These are phyloP conservation scores for Lasiodiplodia gonubiensis DNA, from an alignment of 2,329 filamentous ascomycete species.

Conservation along the genomic window DNA sequence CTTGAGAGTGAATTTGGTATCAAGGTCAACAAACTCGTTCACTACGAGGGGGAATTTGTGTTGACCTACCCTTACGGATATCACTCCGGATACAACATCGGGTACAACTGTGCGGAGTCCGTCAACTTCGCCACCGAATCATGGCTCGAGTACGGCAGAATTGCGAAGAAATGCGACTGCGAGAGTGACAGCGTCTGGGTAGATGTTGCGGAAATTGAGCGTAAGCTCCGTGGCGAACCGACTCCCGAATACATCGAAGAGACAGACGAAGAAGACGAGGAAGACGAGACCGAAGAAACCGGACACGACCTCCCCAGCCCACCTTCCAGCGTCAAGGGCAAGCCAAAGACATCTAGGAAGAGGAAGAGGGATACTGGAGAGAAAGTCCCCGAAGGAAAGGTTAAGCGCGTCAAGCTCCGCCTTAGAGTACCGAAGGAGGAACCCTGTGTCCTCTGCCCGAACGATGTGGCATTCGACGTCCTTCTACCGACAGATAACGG, in stretches of 20 bases:
- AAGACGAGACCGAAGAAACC: constrained; percentile 55
- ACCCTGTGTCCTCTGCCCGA: constrained; percentile 90
- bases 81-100: constrained; percentile 96
- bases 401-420: constrained; percentile 75
- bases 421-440: constrained; percentile 76
- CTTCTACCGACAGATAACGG: constrained; percentile 89
- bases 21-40: constrained; percentile 93
- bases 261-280: constrained; percentile 71
- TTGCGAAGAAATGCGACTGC: constrained; percentile 96
- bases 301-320: constrained; percentile 77
- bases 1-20: constrained; percentile 89
- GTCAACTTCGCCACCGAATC: constrained; percentile 97
- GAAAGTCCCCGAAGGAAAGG: constrained; percentile 65
- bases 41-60: constrained; percentile 96
- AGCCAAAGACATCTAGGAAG: constrained; percentile 67
- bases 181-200: constrained; percentile 99
- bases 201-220: constrained; percentile 93
- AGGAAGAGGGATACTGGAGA: constrained; percentile 66
- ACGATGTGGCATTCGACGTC: constrained; percentile 80
- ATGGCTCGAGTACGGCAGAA: constrained; percentile 93
- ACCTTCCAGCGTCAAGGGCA: constrained; percentile 74
- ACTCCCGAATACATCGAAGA: constrained; percentile 82
- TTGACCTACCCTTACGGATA: constrained; percentile 99
- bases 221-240: constrained; percentile 84
- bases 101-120: constrained; percentile 98